Base-by-base conservation (phyloP, 345 rosid genomes). In the Noccaea bulbosa region DNA sequence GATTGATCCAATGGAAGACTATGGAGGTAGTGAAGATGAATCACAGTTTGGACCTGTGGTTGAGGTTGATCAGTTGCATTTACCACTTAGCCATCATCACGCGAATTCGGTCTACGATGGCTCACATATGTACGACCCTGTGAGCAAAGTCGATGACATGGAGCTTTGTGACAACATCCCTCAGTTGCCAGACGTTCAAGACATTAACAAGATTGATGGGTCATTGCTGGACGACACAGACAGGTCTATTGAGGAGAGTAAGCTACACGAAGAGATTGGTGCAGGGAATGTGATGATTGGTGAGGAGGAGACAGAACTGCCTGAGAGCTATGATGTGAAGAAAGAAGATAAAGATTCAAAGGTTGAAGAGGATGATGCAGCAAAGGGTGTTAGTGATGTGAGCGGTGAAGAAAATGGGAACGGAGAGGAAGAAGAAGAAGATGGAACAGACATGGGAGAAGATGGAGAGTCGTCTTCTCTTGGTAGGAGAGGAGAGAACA, bases 1-100 rank as follows among this genome's bases (percentile, higher is more conserved):
- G 50, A 87, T 79, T 64, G 91, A 89, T 65, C 82, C 81, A 20
- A 58, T 83, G 81, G 87, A 87, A 64, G 85, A 81, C 43, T 83
- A 81, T 20, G 80, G 80, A 56, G 71, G 73, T 35, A 81, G 90
- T 59, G 87, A 83, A 69, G 88, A 86, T 32, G 84, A 83, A 56
- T 73, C 84, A 1, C 87, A 83, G 68, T 81, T 77, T 71, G 80
- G 83, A 48, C 81, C 75, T 35, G 44, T 82, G 65, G 84, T 78
- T 73, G 91, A 83, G 70, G 87, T 77, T 40, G 90, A 81, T 67
- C 81, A 82, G 58, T 52, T 81, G 47, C 86, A 80, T 39, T 56
- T 79, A 65, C 81, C 79, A 10, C 67, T 69, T 40, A 69, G 46
- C 52, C 72, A 80, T 51, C 72, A 80, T 51, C 72, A 80, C 40